Base-by-base conservation (phyloP, 2,329 filamentous ascomycete genomes). In the Talaromyces pinophilus region DNA sequence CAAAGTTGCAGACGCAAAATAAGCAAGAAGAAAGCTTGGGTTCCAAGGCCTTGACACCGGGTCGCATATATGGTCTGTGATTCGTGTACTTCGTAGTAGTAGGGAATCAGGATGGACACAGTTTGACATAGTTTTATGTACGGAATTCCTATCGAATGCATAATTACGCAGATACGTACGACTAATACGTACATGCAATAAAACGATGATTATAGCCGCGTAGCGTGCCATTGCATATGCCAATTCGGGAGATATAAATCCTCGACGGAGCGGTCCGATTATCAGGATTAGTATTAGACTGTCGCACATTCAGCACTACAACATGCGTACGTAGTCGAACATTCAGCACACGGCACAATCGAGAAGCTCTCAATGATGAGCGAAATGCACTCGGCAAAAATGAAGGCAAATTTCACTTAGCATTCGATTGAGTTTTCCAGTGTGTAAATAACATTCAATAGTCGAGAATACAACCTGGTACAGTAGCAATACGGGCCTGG, bases 31-130 rank as follows among this genome's bases (percentile, higher is more conserved):
- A 30, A 59, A 59, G 38, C 19, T 22, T 17, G 35, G 17, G 33
- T 48, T 4, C 59, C 59, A 48, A 46, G 42, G 22, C 59, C 59
- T 61, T 61, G 59, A 61, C 59, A 48, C 59, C 42, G 59, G 59
- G 59, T 61, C 59, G 25, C 59, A 25, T 8, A 25, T 57, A 57
- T 22, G 30, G 50, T 54, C 50, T n/a, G 50, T 54, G 50, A 33
- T 54, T 57, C 28, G 52, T 35, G 22, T 19, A 44, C 15, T 42
- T 5, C 17, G 40, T 42, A 42, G 11, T 3, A 5, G 25, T 25
- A 25, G 25, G n/a, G 22, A 50, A 13, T 50, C 48, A 52, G 22
- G 2, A 30, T 52, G 48, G 48, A 52, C 48, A 50, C n/a, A 22
- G 11, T 25, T 25, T 8, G 19, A 50, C 46, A 28, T 22, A 17